Conservation (phyloP, 129 eudicot genomes). For the Daucus carota region DNA sequence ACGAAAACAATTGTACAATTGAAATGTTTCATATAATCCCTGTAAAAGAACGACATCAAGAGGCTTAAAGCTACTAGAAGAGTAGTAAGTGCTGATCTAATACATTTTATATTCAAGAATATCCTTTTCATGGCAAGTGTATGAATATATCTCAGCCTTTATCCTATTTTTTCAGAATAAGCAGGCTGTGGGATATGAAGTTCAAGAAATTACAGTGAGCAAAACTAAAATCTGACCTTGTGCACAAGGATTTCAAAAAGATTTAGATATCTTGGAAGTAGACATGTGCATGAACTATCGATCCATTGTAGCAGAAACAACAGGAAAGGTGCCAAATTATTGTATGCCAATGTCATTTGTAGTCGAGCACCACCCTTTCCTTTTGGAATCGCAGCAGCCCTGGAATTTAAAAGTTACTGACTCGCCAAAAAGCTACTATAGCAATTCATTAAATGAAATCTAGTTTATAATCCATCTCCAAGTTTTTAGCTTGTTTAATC, state of each 20-base stretch:
- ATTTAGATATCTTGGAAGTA: conserved; percentile 69
- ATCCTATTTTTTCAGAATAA: background rate
- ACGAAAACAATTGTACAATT: background rate
- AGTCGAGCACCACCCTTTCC: conserved; percentile 73
- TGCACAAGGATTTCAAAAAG: conserved; percentile 63
- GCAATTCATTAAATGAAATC: background rate
- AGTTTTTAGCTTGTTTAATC: background rate
- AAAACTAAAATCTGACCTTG: conserved; percentile 40
- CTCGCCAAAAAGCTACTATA: background rate
- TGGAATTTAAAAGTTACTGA: conserved; percentile 17
- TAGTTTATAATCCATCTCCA: background rate
- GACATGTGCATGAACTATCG: conserved; percentile 71
- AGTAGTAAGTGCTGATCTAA: background rate
- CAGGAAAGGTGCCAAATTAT: conserved; percentile 65
- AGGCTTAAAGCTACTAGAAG: background rate
- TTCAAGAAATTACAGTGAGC: background rate
- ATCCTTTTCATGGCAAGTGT: background rate
- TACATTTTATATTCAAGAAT: background rate
- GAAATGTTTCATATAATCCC: background rate
- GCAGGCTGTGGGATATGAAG: background rate
- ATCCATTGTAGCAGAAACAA: conserved; percentile 73
- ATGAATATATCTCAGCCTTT: background rate
- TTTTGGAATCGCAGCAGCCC: conserved; percentile 92
- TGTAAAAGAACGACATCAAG: background rate
- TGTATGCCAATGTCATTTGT: conserved; percentile 82